Evolutionary conservation across 2,329 filamentous ascomycete genomes (phyloP).

Genomic region (Ophiosphaerella narmari): DNA sequence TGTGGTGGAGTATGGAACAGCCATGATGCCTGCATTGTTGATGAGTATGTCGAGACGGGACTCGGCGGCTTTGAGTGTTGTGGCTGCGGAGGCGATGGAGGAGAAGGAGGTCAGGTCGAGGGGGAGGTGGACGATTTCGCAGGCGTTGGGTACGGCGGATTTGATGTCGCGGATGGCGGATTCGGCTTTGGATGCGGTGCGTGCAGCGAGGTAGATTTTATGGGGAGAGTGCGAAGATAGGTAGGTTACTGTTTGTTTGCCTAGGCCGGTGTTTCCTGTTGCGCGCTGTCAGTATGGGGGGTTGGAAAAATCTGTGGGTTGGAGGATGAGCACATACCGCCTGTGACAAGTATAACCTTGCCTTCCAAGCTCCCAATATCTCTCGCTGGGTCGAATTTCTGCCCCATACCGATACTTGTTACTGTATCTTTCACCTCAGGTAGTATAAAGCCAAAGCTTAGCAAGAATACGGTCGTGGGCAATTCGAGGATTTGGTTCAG

Average conservation of each 20-base stretch:
- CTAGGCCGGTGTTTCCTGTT: slow-evolving; percentile 53
- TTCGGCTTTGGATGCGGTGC: slow-evolving; percentile 49
- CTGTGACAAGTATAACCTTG: slow-evolving; percentile 44
- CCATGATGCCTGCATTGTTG: slow-evolving; percentile 55
- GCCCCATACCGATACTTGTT: slow-evolving; percentile 16
- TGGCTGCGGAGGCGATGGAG: slow-evolving; percentile 46
- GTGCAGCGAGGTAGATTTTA: slow-evolving; percentile 54
- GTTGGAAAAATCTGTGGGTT: too few relatives aligned
- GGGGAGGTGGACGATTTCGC: slow-evolving; percentile 44
- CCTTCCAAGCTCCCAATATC: slow-evolving; percentile 33
- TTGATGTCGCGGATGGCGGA: slow-evolving; percentile 49
- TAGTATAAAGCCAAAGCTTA: slow-evolving; percentile 13
- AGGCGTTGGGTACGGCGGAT: slow-evolving; percentile 37
- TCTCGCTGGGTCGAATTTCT: slow-evolving; percentile 31
- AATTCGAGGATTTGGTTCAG: slow-evolving; percentile 6
- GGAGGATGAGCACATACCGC: slow-evolving; percentile 28
- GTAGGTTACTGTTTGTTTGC: slow-evolving; percentile 51
- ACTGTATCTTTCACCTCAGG: slow-evolving; percentile 7
- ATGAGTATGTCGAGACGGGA: slow-evolving; percentile 53
- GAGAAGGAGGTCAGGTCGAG: slow-evolving; percentile 51
- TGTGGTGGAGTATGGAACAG: slow-evolving; percentile 44
- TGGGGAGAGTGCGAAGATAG: slow-evolving; percentile 51
- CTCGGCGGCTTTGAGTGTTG: slow-evolving; percentile 40
- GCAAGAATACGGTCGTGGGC: neutral
- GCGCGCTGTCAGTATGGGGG: slow-evolving; percentile 1